Base-by-base conservation (phyloP, 306 rosid genomes). In the Castanea mollissima region DNA sequence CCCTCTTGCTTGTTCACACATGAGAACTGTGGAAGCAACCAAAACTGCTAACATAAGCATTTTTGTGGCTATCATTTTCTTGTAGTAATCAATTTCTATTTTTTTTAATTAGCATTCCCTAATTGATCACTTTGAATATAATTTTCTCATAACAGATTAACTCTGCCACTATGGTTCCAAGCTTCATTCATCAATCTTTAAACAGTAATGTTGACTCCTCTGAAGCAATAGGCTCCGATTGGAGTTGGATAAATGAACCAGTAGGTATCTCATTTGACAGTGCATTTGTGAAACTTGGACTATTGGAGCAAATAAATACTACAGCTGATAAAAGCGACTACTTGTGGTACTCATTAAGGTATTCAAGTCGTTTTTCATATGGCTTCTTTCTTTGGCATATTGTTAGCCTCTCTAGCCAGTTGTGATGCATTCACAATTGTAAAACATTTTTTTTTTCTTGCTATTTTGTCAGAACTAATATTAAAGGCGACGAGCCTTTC, bases 311-410 rank as follows among this genome's bases (percentile, higher is more conserved):
- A 87, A 91, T 95, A 86, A 87, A 91, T 73, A 92, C 97, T 5
- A 95, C 99, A 9, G 93, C 99, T 63, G 99, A 95, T 85, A 84
- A 67, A 84, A 95, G 98, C 31, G 99, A 95, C 81, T 95, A 95
- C 80, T 82, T 95, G 71, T 95, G 98, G 99, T 95, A 95, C 84
- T 88, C 99, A 46, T 83, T 86, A 72, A 93, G 98, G 98, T 95
- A 90, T 14, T 49, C 2, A 74, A 71, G 14, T 54, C 70, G 77
- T 69, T 34, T 68, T 78, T 80, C 59, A 76, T 21, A 35, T 23
- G 35, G 56, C 25, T 78, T 56, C 73, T 82, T 85, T 77, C 59
- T 71, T 32, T 69, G 64, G 81, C 38, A 25, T 32, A 46, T 6
- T 52, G 54, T 64, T 74, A n/a, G 41, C 70, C 73, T 21, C 44